Evolutionary conservation across 2,329 filamentous ascomycete species (phyloP), one percentile per base, ranked within the genome.

Genomic region (Polytolypa hystricis): DNA sequence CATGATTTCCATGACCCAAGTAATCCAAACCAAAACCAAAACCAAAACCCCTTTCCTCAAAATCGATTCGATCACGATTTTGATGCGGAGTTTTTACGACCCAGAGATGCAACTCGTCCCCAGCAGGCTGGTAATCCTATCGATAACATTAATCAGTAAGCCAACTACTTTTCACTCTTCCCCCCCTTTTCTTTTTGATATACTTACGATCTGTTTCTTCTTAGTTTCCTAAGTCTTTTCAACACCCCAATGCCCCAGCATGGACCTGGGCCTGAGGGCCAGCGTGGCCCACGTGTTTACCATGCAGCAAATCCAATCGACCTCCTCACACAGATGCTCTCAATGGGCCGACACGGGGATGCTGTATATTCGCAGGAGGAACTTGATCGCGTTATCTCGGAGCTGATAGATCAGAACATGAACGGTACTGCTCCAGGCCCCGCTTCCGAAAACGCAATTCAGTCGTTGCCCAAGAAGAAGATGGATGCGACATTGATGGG

Each of bases 331-430:
- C 49, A 52, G 16, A 31, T 67, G 6, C 42, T 67, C 31, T 59
- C 57, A 37, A 47, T 60, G n/a, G 52, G 50, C 8, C 55, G 56
- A 17, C 68, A 73, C 40, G 84, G 86, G 14, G 89, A 96, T 57
- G 84, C 79, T 5, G 89, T 94, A 1, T 93, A 89, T 56, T 81
- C 82, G 0, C 84, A 96, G 59, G 86, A 94, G 61, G 87, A 83
- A 2, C 66, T 96, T 20, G 89, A 98, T 55, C 76, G 81, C 21
- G 84, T 96, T 45, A 81, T 98, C 38, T 81, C 84, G 0, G 75
- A 82, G 47, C 68, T 96, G 29, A 91, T 95, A 79, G 89, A 95
- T 48, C 76, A 84, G 41, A 81, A 86, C 39, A 46, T 46, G 16
- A 73, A 77, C 2, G 81, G 79, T 1, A 84, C 81, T 47, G 89